Base-by-base conservation (phyloP, 2,329 filamentous ascomycete species). In the Scedosporium boydii region DNA sequence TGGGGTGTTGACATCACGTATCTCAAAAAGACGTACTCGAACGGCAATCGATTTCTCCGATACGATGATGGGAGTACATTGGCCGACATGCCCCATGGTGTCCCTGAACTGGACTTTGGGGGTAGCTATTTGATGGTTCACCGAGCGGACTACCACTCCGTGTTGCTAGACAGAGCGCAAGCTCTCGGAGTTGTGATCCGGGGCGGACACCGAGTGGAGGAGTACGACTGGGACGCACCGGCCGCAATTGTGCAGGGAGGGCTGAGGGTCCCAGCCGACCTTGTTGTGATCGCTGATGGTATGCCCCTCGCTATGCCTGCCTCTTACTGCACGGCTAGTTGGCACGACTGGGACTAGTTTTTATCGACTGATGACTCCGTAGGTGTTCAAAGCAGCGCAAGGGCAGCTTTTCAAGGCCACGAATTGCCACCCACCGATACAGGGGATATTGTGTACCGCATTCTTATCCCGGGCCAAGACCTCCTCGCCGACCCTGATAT, bases 401-500 rank as follows among this genome's bases (percentile, higher is more conserved):
- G 34, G 34, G 34, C 34, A 38, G 34, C 34, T 38, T 38, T 38
- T 38, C 34, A 38, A 38, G 34, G 34, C 34, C 34, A 38, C 34
- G 34, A 38, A 38, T 38, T 38, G 34, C 34, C 34, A 38, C 69
- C 69, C 2, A 63, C 65, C 14, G 66, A 68, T 38, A 71, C 70
- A 6, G 70, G 70, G 3, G 70, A 71, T 44, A 63, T 70, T 48
- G 70, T 68, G 6, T 71, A 71, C 61, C 69, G 70, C 3, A 68
- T 71, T 3, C 62, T 71, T 4, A 61, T 71, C 5, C 65, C 67
- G n/a, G 65, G 64, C 0, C 58, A 67, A 57, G 65, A 69, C 9
- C 64, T 71, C 10, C 63, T 66, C n/a, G 59, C 62, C 1, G 67
- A 71, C 57, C 68, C 69, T 0, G 66, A 68, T 1, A 59, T 71